Conservation (phyloP, 805 yeast species). For the Lipomyces kockii region DNA sequence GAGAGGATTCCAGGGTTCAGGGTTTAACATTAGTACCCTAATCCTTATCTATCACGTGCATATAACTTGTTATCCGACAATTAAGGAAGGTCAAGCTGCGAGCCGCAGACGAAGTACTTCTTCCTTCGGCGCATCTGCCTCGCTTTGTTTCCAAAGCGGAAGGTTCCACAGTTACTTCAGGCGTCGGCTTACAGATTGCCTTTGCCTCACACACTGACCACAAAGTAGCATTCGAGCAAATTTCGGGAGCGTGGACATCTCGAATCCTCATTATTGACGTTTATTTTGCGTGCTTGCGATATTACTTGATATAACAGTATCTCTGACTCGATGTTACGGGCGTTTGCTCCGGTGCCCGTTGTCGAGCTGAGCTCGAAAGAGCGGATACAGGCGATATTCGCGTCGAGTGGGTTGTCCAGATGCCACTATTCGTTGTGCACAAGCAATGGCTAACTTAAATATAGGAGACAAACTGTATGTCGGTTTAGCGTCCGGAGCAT, state of each 20-base stretch:
- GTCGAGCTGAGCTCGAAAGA: conserved; percentile 34
- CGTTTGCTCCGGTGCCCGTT: conserved; percentile 30
- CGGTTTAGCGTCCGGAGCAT: conserved; percentile 42
- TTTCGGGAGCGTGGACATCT: background rate
- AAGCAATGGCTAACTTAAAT: background rate
- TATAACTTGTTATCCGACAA: background rate
- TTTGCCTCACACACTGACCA: background rate
- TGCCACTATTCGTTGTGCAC: background rate
- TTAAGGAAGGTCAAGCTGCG: background rate
- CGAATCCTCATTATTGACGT: background rate
- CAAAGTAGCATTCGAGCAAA: background rate
- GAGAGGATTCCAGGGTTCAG: too few relatives aligned
- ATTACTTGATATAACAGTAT: background rate
- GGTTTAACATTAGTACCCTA: background rate
- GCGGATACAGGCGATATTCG: conserved; percentile 27
- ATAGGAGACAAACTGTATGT: conserved; percentile 39
- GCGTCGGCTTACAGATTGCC: background rate
- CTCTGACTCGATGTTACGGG: conserved; percentile 24
- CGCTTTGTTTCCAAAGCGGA: background rate
- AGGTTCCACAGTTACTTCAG: background rate
- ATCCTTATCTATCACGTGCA: conserved; percentile 18
- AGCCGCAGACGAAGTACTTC: background rate
- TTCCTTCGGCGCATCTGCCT: background rate
- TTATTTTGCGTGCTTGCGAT: background rate
- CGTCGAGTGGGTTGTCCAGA: conserved; percentile 14